A percentile compares a stretch with the other conserved stretches of the same genome.
Conservation (phyloP, 2,329 filamentous ascomycete species). For the Ophiostoma tasmaniense region DNA sequence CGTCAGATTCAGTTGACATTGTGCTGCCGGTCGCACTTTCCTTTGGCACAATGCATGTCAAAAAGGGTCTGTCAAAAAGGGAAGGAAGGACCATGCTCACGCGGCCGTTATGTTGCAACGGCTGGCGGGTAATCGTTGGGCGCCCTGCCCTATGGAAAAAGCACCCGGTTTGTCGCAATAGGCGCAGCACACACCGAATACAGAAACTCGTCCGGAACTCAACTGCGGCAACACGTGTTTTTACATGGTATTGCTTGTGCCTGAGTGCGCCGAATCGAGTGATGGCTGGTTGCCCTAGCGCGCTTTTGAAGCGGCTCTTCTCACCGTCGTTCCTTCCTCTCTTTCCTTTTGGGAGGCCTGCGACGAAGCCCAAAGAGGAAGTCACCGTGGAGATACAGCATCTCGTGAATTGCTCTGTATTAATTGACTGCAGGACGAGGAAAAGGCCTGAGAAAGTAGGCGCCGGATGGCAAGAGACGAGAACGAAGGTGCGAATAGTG, state of each 20-base stretch:
- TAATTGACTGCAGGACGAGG: background rate
- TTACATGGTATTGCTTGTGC: too few relatives aligned
- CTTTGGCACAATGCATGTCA: background rate
- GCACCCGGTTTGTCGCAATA: background rate
- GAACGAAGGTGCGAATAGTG: background rate
- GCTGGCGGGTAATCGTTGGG: background rate
- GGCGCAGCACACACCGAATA: background rate
- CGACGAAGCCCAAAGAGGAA: conserved; percentile 9
- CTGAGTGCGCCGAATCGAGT: background rate
- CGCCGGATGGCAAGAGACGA: background rate
- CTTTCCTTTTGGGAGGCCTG: background rate
- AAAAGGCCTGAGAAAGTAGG: background rate
- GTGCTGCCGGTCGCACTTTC: background rate
- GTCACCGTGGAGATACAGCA: background rate
- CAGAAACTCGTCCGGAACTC: background rate
- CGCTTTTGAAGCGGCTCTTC: background rate
- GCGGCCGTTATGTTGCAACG: background rate
- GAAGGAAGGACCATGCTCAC: background rate
- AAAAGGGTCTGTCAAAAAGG: background rate
- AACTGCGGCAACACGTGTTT: background rate
- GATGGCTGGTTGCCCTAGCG: background rate
- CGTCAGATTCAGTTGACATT: too few relatives aligned
- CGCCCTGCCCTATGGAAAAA: background rate
- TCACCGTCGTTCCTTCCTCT: background rate
- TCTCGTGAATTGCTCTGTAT: background rate